phyloP scores from a whole-genome alignment of 495 filamentous ascomycete species.

The Hypomontagnella submonticulosa region DNA sequence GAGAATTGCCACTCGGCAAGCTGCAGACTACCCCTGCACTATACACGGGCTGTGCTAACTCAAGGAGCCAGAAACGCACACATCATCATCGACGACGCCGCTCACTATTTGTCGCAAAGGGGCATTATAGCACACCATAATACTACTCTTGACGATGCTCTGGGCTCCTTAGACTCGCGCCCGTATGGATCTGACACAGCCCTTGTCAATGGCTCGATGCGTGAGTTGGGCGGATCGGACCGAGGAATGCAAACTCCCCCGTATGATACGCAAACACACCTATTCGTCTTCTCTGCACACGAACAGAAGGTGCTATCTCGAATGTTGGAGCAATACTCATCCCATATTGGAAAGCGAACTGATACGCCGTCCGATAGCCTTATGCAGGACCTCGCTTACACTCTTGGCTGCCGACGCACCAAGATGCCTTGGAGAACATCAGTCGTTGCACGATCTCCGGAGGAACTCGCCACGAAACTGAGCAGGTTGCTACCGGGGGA shows the following conservation, averaged over 20 bases:
- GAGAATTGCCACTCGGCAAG: background rate
- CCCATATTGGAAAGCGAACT: constrained; percentile 22
- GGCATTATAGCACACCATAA: constrained; percentile 29
- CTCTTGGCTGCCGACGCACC: constrained; percentile 43
- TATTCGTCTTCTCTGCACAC: constrained; percentile 46
- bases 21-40: background rate
- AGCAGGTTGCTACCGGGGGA: background rate
- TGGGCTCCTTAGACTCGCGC: background rate
- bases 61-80: constrained; percentile 24
- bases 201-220: background rate
- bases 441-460: constrained; percentile 31
- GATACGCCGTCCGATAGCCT: background rate
- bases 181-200: background rate
- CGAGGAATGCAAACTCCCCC: background rate
- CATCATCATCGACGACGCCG: constrained; percentile 37
- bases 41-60: background rate
- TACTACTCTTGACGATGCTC: background rate
- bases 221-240: background rate
- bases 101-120: constrained; percentile 24
- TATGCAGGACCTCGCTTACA: constrained; percentile 44
- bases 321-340: constrained; percentile 29
- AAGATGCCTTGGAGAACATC: constrained; percentile 38
- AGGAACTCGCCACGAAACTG: constrained; percentile 29
- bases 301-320: constrained; percentile 38
- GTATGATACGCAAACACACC: constrained; percentile 26